Evolutionary conservation across 805 yeast genomes (phyloP), one percentile per base, ranked within the genome.

Genomic region (Grigorovia humatica): DNA sequence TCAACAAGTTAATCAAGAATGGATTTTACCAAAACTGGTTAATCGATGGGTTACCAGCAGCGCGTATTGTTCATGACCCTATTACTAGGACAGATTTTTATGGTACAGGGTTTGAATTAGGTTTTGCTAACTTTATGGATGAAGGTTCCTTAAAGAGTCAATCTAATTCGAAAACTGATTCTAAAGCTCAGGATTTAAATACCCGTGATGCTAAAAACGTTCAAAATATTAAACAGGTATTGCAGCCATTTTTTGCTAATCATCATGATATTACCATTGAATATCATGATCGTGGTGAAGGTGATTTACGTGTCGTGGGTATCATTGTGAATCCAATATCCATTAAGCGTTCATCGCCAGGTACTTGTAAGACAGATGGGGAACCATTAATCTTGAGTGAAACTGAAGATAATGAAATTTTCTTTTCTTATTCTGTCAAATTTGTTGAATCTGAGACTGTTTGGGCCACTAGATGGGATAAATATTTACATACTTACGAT

Each of bases 401-500:
- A 48, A 76, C 75, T 19, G 65, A 64, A 13, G 81, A 76, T 40
- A 76, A 82, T 6, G 64, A 67, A 1, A 95, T 91, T n/a, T 64
- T 74, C 18, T 93, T 81, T 71, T 79, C 96, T n/a, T 93, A 93
- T 69, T 82, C 93, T 2, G 93, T 91, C 18, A 71, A 66, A 40
- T 93, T 91, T 75, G 66, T 70, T 19, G 78, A 77, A 51, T 83
- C 91, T 9, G 74, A 73, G 6, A 86, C 93, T 2, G 80, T 82
- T 4, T 93, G 98, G 98, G 98, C 97, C 38, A 91, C 98, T 2
- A 82, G 99, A 72, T 93, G 99, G 99, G 99, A 93, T 69, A 88
- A 88, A 69, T 93, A 93, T 66, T 74, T 93, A 62, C 95, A 88
- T 60, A 93, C 86, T 23, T 85, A 83, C 66, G 96, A 88, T 64